These are phyloP conservation scores for Beta corolliflora DNA, from an alignment of 179 eudicot species.

Conservation along the genomic window DNA sequence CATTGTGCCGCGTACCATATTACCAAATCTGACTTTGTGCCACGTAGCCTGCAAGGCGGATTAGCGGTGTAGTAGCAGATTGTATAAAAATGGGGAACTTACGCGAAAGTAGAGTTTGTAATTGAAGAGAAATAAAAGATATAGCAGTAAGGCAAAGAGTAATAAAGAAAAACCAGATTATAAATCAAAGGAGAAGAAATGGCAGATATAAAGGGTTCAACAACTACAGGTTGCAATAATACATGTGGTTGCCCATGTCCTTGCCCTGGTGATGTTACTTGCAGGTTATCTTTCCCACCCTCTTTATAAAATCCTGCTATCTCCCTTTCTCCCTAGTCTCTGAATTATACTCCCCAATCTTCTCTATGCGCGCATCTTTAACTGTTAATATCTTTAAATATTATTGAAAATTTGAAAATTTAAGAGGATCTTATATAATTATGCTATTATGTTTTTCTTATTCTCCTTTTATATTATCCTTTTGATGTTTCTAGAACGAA, in stretches of 20 bases:
- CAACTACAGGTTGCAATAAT: slow-evolving; percentile 16
- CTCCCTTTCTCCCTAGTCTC: neutral
- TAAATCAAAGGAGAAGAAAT: neutral
- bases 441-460: no score
- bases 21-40: neutral
- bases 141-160: neutral
- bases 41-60: slow-evolving; percentile 9
- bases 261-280: slow-evolving; percentile 25
- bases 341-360: no score
- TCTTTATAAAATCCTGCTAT: neutral
- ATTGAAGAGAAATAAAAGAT: no score
- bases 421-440: no score
- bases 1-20: no score
- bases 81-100: neutral
- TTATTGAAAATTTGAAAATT: no score
- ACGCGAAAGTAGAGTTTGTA: no score
- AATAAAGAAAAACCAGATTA: neutral
- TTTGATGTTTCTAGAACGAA: no score
- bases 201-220: slow-evolving; percentile 29
- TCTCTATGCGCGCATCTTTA: no score
- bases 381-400: no score
- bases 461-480: no score
- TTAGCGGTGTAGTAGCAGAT: neutral
- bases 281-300: slow-evolving; percentile 18
- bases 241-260: slow-evolving; percentile 37